Base-by-base conservation (phyloP, 352 stramenopile species). In the Paralagenidium karlingii region DNA sequence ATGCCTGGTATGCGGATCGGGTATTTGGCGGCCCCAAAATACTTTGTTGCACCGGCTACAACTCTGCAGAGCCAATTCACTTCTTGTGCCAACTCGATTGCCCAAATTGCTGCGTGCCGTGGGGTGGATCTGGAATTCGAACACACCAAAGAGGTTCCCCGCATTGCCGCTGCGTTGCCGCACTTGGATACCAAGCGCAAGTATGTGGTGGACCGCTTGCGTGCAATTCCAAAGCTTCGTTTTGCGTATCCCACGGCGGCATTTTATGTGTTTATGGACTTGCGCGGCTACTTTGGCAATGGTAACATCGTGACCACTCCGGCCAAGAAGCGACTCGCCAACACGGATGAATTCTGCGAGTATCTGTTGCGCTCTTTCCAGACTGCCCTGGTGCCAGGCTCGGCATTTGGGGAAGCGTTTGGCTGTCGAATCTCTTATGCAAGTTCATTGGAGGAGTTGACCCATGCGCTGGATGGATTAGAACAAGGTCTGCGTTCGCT, bases 51-150 rank as follows among this genome's bases (percentile, higher is more conserved):
- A 43, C 73, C 87, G 21, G 82, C 73, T 34, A 85, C 80, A 12
- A 97, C 91, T 38, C 68, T 98, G 18, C 94, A 98, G 58, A 88
- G 85, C 16, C 94, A 98, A 60, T 66, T 98, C 43, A 98, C 94
- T 34, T 96, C 82, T 38, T 97, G 92, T 53, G 87, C 93, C 6
- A 93, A 70, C 36, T 94, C 73, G 15, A 81, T 97, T 32, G 81
- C 76, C 11, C 94, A 98, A 63, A 69, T 83, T 22, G 89, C 89
- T 8, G 92, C 84, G 18, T 60, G 89, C 3, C 83, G 82, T n/a
- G 92, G 86, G 1, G 77, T 97, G 47, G 58, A 68, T 24, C 69
- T 96, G 29, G 74, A 87, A 40, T 60, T 86, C 49, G 73, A 83
- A 51, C 51, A 71, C 31, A 52, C 58, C 16, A 53, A 60, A 42